Evolutionary conservation across 2,329 filamentous ascomycete species (phyloP).

Genomic region (Graphium sp.): DNA sequence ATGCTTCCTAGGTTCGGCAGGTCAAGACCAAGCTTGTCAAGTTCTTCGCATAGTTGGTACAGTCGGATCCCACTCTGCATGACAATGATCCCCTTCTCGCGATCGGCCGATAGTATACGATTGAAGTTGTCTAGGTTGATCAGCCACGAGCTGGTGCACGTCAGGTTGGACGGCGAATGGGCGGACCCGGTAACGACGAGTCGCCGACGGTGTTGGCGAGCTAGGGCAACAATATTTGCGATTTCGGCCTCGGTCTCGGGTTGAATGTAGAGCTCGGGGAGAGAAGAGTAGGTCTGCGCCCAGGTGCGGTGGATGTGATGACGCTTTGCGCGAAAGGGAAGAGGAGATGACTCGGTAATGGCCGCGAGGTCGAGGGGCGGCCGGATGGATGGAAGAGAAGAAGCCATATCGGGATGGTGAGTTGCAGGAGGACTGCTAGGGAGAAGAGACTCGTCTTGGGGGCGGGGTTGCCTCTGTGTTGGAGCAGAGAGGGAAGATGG

Average conservation of each 20-base stretch:
- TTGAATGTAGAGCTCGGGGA: constrained; percentile 80
- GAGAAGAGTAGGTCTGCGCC: constrained; percentile 82
- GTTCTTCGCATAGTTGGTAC: constrained; percentile 51
- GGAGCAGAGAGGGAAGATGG: too few species aligned
- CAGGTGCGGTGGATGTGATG: constrained; percentile 77
- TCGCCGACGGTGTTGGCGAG: constrained; percentile 63
- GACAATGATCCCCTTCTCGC: constrained; percentile 46
- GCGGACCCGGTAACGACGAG: constrained; percentile 78
- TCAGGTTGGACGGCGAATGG: constrained; percentile 84
- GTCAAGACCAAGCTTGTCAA: constrained; percentile 62
- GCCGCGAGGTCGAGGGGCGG: too few species aligned
- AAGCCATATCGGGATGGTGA: too few species aligned
- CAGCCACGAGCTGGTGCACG: constrained; percentile 87
- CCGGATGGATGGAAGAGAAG: too few species aligned
- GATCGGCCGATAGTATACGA: constrained; percentile 54
- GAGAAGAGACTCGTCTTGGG: too few species aligned
- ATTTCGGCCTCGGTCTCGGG: constrained; percentile 67
- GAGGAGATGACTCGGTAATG: too few species aligned
- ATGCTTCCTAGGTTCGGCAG: constrained; percentile 92
- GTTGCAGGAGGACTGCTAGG: too few species aligned
- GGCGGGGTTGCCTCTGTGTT: too few species aligned
- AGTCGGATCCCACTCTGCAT: constrained; percentile 85
- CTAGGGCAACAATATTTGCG: constrained; percentile 66
- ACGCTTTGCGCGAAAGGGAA: constrained; percentile 62
- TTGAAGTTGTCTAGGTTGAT: constrained; percentile 80